phyloP scores from a whole-genome alignment of 2,329 filamentous ascomycete genomes.

The Cytospora piceicola region DNA sequence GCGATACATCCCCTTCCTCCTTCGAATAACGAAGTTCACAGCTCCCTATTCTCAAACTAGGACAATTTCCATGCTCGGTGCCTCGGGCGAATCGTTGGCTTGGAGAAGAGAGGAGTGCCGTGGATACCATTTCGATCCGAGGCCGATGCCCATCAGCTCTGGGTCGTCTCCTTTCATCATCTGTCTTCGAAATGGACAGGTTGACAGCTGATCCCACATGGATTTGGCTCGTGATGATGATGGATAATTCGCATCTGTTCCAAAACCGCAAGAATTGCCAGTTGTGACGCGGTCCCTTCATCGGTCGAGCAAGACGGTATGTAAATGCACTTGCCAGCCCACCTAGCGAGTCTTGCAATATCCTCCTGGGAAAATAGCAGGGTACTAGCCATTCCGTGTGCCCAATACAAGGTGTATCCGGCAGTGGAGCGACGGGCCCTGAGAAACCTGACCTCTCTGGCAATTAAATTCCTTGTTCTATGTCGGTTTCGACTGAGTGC shows the following conservation, averaged over 20 bases:
- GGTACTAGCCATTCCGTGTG: not conserved
- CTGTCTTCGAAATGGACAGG: not conserved
- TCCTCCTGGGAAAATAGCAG: not conserved
- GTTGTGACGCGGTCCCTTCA: not conserved
- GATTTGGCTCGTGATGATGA: not conserved
- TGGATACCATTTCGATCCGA: not conserved
- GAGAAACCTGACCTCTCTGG: not conserved
- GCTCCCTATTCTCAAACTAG: not conserved
- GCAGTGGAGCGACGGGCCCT: not conserved
- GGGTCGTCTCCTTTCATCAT: not conserved
- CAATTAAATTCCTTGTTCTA: not conserved
- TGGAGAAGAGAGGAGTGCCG: not conserved
- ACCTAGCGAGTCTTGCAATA: not conserved
- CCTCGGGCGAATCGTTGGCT: not conserved
- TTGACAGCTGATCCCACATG: not conserved
- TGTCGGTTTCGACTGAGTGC: constrained; percentile 38
- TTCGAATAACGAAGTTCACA: not conserved
- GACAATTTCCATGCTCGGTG: not conserved
- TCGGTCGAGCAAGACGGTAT: not conserved
- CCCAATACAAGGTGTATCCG: not conserved
- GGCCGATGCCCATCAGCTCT: not conserved
- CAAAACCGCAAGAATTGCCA: not conserved
- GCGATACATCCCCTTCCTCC: too few species aligned
- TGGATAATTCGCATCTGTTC: not conserved
- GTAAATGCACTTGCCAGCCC: not conserved